These are phyloP conservation scores for Ilyonectria sp. DNA, from an alignment of 2,329 filamentous ascomycete species.

Conservation along the genomic window DNA sequence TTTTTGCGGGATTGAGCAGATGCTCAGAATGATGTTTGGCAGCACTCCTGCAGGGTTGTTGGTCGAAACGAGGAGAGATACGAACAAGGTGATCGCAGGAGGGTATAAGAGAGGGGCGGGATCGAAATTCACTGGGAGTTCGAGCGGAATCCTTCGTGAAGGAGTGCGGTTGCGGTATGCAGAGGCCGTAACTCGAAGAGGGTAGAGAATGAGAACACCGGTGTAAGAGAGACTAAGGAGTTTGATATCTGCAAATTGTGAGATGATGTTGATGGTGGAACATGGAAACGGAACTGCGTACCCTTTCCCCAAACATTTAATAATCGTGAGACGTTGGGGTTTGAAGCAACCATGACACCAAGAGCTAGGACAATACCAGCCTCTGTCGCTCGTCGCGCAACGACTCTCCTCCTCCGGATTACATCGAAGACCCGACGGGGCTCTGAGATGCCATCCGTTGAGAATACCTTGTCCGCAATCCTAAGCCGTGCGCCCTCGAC, in stretches of 20 bases:
- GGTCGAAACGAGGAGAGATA: slow-evolving; percentile 80
- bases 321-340: slow-evolving; percentile 62
- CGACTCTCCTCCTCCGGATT: slow-evolving; percentile 63
- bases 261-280: slow-evolving; percentile 2
- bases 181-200: slow-evolving; percentile 70
- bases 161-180: slow-evolving; percentile 58
- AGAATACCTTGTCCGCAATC: slow-evolving; percentile 37
- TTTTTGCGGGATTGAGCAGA: slow-evolving; percentile 81
- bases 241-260: slow-evolving; percentile 59
- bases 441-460: slow-evolving; percentile 33
- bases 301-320: slow-evolving; percentile 65
- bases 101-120: slow-evolving; percentile 94
- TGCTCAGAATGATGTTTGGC: slow-evolving; percentile 85
- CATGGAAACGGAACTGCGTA: slow-evolving; percentile 47
- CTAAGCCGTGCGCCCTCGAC: slow-evolving; percentile 54
- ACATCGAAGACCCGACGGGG: slow-evolving; percentile 44
- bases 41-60: slow-evolving; percentile 75
- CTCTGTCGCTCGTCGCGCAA: slow-evolving; percentile 69
- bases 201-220: slow-evolving; percentile 68
- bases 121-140: slow-evolving; percentile 85
- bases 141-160: slow-evolving; percentile 58
- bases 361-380: slow-evolving; percentile 66
- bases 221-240: slow-evolving; percentile 55
- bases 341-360: slow-evolving; percentile 63
- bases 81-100: slow-evolving; percentile 80